Evolutionary conservation across 1,139 yeast genomes (phyloP).

Genomic region (Blastobotrys illinoisensis): DNA sequence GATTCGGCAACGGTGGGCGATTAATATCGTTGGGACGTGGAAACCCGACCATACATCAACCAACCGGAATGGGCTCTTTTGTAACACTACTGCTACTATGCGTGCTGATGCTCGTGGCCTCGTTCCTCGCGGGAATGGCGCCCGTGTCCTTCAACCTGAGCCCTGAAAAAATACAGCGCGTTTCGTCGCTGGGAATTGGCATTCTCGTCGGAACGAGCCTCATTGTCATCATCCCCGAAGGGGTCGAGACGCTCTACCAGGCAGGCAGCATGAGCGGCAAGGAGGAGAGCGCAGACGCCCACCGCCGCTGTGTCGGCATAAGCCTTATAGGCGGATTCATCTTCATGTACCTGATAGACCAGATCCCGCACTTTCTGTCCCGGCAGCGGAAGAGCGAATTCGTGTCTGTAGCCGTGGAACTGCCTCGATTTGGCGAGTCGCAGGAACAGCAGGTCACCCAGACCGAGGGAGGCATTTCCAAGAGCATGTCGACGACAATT

Average conservation of each 20-base stretch:
- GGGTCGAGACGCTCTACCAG: conserved; percentile 45
- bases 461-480: neutral
- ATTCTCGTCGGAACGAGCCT: conserved; percentile 59
- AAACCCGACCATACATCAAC: neutral
- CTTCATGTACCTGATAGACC: conserved; percentile 48
- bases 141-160: conserved; percentile 36
- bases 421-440: neutral
- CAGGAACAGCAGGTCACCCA: neutral
- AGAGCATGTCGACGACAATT: conserved; percentile 38
- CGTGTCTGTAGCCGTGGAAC: neutral
- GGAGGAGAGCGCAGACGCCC: conserved; percentile 9
- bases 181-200: conserved; percentile 56
- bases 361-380: conserved; percentile 23
- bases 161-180: conserved; percentile 26
- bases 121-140: conserved; percentile 35
- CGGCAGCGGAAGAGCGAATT: neutral
- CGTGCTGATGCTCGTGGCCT: conserved; percentile 25
- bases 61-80: conserved; percentile 20
- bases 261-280: conserved; percentile 19
- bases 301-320: conserved; percentile 29
- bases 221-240: conserved; percentile 67
- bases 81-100: conserved; percentile 25
- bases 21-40: neutral
- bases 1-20: neutral
- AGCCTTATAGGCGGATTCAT: conserved; percentile 46